phyloP scores from a whole-genome alignment of 2,329 filamentous ascomycete species.

The Beauveria rudraprayagi region DNA sequence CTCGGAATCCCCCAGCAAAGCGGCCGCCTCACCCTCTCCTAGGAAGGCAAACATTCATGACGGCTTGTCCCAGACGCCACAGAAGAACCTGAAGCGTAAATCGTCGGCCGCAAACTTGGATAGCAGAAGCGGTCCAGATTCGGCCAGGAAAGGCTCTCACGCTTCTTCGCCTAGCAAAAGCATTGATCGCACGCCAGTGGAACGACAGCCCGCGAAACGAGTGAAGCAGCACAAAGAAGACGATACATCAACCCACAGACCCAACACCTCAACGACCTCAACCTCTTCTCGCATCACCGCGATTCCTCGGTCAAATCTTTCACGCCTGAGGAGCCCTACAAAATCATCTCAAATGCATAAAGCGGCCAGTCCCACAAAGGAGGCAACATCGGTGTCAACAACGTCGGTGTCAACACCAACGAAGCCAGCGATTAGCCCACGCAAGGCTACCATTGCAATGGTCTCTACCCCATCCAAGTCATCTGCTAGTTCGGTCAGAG shows the following conservation, averaged over 20 bases:
- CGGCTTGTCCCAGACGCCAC: slow-evolving; percentile 20
- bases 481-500: neutral
- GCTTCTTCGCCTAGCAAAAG: slow-evolving; percentile 16
- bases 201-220: slow-evolving; percentile 53
- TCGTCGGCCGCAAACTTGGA: slow-evolving; percentile 26
- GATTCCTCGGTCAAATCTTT: slow-evolving; percentile 40
- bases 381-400: slow-evolving; percentile 27
- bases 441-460: neutral
- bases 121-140: slow-evolving; percentile 13
- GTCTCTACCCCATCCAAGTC: slow-evolving; percentile 5
- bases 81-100: slow-evolving; percentile 27
- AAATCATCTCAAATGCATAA: slow-evolving; percentile 60
- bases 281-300: slow-evolving; percentile 17
- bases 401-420: slow-evolving; percentile 34
- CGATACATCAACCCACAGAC: slow-evolving; percentile 48
- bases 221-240: slow-evolving; percentile 59
- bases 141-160: slow-evolving; percentile 20
- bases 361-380: slow-evolving; percentile 18
- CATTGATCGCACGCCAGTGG: slow-evolving; percentile 20
- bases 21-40: slow-evolving; percentile 21
- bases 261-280: neutral
- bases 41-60: slow-evolving; percentile 13
- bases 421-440: slow-evolving; percentile 28
- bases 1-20: slow-evolving; percentile 50
- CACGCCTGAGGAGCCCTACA: slow-evolving; percentile 66